phyloP scores from a whole-genome alignment of 208 protist genomes.

The Eutreptiella sp. region DNA sequence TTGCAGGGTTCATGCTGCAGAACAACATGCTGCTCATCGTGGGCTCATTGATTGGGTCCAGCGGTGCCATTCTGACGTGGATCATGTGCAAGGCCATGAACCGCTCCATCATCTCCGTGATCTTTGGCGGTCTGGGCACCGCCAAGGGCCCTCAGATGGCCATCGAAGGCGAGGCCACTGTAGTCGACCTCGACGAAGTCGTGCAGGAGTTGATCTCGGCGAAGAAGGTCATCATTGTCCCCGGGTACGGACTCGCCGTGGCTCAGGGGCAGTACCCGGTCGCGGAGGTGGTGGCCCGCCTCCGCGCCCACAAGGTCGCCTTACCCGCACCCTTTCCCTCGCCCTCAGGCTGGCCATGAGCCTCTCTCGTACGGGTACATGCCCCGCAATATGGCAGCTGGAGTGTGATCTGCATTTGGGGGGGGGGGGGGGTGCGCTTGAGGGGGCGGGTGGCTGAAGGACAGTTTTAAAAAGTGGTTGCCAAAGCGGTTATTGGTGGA shows the following conservation, averaged over 20 bases:
- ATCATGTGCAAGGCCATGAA: conserved; percentile 91
- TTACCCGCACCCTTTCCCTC: too few species aligned
- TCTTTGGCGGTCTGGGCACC: conserved; percentile 69
- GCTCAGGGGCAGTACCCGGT: conserved; percentile 74
- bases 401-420: too few species aligned
- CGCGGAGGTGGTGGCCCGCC: conserved; percentile 52
- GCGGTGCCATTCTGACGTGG: conserved; percentile 79
- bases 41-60: conserved; percentile 73
- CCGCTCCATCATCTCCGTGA: conserved; percentile 55
- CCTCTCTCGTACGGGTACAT: too few species aligned
- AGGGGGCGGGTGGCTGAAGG: too few species aligned
- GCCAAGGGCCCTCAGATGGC: conserved; percentile 2
- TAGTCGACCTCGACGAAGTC: conserved; percentile 19
- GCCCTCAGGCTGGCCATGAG: too few species aligned
- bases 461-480: too few species aligned
- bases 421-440: too few species aligned
- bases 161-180: conserved; percentile 6
- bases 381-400: too few species aligned
- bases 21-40: conserved; percentile 69
- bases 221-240: conserved; percentile 76
- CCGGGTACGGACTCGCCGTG: conserved; percentile 84
- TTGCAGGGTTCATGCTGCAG: conserved; percentile 67
- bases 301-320: conserved; percentile 38
- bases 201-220: conserved; percentile 37
- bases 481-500: too few species aligned